Evolutionary conservation across 257 asterid genomes (phyloP).

Genomic region (Rauvolfia tetraphylla): DNA sequence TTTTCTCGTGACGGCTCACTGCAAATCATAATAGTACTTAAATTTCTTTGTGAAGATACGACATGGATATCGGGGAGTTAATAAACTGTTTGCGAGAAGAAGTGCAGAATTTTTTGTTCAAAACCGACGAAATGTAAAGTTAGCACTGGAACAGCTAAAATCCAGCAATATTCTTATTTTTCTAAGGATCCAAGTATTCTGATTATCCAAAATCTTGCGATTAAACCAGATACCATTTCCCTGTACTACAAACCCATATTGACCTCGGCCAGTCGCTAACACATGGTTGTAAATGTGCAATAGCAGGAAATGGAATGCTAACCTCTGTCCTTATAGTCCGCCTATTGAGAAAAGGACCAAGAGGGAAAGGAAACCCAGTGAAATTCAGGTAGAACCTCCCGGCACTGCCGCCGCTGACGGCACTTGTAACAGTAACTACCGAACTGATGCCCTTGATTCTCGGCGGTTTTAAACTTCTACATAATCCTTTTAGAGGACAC

Average conservation of each 20-base stretch:
- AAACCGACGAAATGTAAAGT: background rate
- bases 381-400: slow-evolving; percentile 82
- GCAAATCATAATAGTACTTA: background rate
- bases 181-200: background rate
- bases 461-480: slow-evolving; percentile 44
- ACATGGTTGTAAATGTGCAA: too few relatives aligned
- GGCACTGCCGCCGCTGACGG: slow-evolving; percentile 27
- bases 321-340: slow-evolving; percentile 82
- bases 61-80: background rate
- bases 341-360: slow-evolving; percentile 93
- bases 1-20: background rate
- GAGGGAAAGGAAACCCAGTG: slow-evolving; percentile 95
- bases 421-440: slow-evolving; percentile 46
- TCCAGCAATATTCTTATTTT: background rate
- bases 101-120: background rate
- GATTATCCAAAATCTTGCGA: background rate
- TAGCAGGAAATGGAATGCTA: slow-evolving; percentile 8
- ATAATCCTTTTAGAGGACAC: slow-evolving; percentile 37
- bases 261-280: too few relatives aligned
- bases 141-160: background rate
- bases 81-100: background rate
- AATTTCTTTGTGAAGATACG: background rate
- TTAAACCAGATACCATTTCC: background rate
- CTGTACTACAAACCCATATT: background rate
- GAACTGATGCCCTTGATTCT: slow-evolving; percentile 34